Conservation (phyloP, 176 grass and related monocot genomes). For the Echinochloa phyllopogon region DNA sequence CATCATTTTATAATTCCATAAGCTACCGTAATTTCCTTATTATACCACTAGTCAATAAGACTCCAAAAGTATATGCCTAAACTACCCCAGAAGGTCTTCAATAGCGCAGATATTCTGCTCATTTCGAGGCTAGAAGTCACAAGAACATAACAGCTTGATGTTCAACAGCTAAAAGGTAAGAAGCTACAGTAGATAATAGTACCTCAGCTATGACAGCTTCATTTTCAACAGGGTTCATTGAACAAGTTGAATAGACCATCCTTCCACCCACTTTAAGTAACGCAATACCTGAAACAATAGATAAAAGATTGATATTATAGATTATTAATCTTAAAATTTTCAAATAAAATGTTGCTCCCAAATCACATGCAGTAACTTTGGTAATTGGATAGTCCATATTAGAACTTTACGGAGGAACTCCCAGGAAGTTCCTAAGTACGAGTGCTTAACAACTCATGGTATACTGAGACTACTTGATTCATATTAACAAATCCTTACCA, state of each 20-base stretch:
- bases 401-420: neutral
- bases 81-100: constrained; percentile 7
- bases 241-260: constrained; percentile 99
- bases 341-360: constrained; percentile 10
- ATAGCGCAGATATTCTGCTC: neutral
- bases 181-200: constrained; percentile 11
- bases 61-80: constrained; percentile 7
- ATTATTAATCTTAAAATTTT: constrained; percentile 19
- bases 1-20: constrained; percentile 24
- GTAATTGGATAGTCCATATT: constrained; percentile 20
- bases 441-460: neutral
- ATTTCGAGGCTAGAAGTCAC: constrained; percentile 6
- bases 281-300: constrained; percentile 60
- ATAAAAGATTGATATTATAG: neutral
- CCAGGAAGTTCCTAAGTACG: neutral
- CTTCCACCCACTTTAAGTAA: constrained; percentile 90
- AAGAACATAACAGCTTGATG: constrained; percentile 18
- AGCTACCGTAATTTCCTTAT: constrained; percentile 20
- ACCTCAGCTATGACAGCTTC: constrained; percentile 93
- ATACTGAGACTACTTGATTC: constrained; percentile 27
- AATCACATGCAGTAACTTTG: neutral
- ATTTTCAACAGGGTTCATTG: constrained; percentile 99
- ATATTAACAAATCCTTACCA: constrained; percentile 54
- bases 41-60: constrained; percentile 9
- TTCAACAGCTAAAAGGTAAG: neutral